A percentile compares a stretch with the other conserved stretches of the same genome.
These are phyloP conservation scores for thale cress (Arabidopsis thaliana) DNA, from an alignment of 345 rosid species.

Conservation along the genomic window TAIR10.1 NC_003070.9:26197501-26198000, in stretches of 20 bases:
- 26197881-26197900: background rate
- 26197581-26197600: background rate
- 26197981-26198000: no score
- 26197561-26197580: slow-evolving; percentile 16
- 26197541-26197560: background rate
- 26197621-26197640: background rate
- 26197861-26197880: background rate
- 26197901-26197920: background rate
- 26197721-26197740: no score
- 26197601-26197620: background rate
- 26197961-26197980: background rate
- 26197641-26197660: background rate
- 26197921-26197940: background rate
- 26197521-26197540: background rate
- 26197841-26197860: background rate
- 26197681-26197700: background rate
- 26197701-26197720: background rate
- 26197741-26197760: background rate
- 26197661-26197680: background rate
- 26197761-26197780: background rate
- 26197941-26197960: background rate
- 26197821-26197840: background rate
- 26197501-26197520: slow-evolving; percentile 2
- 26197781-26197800: background rate
- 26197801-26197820: slow-evolving; percentile 4